phyloP scores from a whole-genome alignment of 805 yeast species.

The Naumovozyma castellii region DNA sequence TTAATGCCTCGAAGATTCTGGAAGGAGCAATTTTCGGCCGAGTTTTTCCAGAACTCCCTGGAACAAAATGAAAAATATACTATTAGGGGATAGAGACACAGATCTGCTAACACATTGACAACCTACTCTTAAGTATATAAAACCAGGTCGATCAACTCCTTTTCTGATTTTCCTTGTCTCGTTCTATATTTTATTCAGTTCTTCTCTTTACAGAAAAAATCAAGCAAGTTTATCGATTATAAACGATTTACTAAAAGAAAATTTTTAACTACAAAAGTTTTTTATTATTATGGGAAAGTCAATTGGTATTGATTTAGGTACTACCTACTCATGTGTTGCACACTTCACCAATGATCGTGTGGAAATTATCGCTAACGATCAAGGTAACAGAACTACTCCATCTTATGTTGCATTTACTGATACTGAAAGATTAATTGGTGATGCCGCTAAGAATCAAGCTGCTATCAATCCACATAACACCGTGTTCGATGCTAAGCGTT shows the following conservation, averaged over 20 bases:
- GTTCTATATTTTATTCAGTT: too few species aligned
- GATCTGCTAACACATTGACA: too few species aligned
- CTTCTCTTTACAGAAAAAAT: background rate
- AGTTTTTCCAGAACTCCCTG: background rate
- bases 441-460: slow-evolving; percentile 96
- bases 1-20: background rate
- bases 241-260: background rate
- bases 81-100: background rate
- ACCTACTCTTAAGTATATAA: background rate
- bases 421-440: slow-evolving; percentile 89
- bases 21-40: too few species aligned
- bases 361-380: slow-evolving; percentile 94
- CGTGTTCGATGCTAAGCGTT: slow-evolving; percentile 84
- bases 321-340: slow-evolving; percentile 93
- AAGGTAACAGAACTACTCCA: slow-evolving; percentile 97
- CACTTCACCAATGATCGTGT: slow-evolving; percentile 87
- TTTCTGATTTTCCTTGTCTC: background rate
- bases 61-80: background rate
- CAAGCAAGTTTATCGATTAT: background rate
- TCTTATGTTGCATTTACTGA: slow-evolving; percentile 93
- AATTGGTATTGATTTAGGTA: slow-evolving; percentile 75
- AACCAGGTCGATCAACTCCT: background rate
- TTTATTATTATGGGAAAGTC: slow-evolving; percentile 37
- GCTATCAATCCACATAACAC: slow-evolving; percentile 89
- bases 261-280: too few species aligned